A percentile compares a stretch with the other conserved stretches of the same genome.
These are phyloP conservation scores for Letharia columbiana DNA, from an alignment of 495 filamentous ascomycete species.

Conservation along the genomic window DNA sequence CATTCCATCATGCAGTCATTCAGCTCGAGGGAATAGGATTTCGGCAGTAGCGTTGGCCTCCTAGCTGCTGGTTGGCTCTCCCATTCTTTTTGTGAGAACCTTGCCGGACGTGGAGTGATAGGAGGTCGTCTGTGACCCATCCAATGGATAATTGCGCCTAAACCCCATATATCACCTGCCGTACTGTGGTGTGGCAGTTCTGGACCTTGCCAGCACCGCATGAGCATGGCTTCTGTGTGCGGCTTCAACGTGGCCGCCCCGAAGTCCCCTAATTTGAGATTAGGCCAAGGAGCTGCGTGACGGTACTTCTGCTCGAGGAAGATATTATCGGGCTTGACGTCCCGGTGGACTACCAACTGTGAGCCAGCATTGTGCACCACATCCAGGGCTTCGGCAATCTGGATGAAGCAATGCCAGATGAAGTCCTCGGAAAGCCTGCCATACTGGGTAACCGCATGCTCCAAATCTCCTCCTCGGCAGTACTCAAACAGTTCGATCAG, in stretches of 20 bases:
- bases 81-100: background rate
- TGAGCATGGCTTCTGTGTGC: background rate
- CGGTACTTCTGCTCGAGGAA: background rate
- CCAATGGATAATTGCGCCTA: constrained; percentile 4
- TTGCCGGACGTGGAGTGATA: background rate
- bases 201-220: background rate
- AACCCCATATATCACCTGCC: background rate
- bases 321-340: constrained; percentile 8
- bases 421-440: constrained; percentile 1
- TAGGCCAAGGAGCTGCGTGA: background rate
- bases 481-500: constrained; percentile 8
- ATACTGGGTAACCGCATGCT: background rate
- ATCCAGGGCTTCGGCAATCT: constrained; percentile 6
- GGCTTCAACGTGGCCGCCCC: background rate
- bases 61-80: background rate
- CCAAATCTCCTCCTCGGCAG: constrained; percentile 5
- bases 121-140: background rate
- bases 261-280: constrained; percentile 9
- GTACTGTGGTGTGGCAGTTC: background rate
- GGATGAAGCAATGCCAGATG: constrained; percentile 12
- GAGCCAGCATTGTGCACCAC: background rate
- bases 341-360: background rate
- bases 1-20: background rate
- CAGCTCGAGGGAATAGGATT: background rate
- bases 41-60: background rate